Conservation (phyloP, 1,139 yeast species). For the Yamadazyma diospyri region DNA sequence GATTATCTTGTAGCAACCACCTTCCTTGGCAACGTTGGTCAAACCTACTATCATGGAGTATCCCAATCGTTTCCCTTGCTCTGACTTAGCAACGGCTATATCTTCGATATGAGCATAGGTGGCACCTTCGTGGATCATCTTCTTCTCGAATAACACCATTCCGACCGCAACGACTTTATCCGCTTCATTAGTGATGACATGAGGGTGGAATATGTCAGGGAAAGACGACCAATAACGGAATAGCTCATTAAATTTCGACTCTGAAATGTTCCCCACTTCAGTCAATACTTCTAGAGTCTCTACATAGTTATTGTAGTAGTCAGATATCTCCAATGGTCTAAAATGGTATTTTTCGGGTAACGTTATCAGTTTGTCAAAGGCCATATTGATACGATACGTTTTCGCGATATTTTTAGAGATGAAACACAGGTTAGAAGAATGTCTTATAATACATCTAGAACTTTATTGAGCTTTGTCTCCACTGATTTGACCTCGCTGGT, state of each 20-base stretch:
- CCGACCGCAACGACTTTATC: conserved; percentile 49
- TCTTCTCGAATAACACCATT: conserved; percentile 53
- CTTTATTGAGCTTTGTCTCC: neutral
- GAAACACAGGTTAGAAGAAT: neutral
- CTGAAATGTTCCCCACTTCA: conserved; percentile 57
- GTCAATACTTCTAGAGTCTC: conserved; percentile 55
- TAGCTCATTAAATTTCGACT: conserved; percentile 38
- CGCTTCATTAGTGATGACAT: conserved; percentile 52
- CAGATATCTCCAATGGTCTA: conserved; percentile 44
- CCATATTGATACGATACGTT: conserved; percentile 8
- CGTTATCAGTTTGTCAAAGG: conserved; percentile 8
- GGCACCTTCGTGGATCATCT: conserved; percentile 75
- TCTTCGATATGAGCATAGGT: conserved; percentile 94
- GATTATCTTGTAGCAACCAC: conserved; percentile 83
- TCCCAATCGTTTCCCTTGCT: conserved; percentile 86
- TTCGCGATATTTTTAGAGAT: neutral
- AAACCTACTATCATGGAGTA: conserved; percentile 59
- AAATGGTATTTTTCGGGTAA: conserved; percentile 54
- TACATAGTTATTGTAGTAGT: conserved; percentile 47
- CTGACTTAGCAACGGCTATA: conserved; percentile 70
- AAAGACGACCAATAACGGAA: conserved; percentile 47
- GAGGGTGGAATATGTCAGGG: conserved; percentile 50
- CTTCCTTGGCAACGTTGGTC: conserved; percentile 52
- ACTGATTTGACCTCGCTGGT: conserved; percentile 2
- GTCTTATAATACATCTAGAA: conserved; percentile 2